A percentile compares a stretch with the other conserved stretches of the same genome.
phyloP scores from a whole-genome alignment of 164 flowering plant species.

The Nymphaea thermarum region DNA sequence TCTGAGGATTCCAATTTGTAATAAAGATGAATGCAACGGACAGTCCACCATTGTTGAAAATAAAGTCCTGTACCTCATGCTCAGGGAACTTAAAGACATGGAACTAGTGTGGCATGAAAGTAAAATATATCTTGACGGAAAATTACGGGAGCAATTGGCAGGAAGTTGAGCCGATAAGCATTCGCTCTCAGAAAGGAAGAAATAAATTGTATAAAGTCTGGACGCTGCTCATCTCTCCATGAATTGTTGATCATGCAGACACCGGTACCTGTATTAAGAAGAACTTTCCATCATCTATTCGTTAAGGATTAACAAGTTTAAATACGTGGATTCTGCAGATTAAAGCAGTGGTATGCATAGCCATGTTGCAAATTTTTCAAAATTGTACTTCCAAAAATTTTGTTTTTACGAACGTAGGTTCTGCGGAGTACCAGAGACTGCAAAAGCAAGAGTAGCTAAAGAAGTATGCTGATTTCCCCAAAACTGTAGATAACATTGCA shows the following conservation, averaged over 20 bases:
- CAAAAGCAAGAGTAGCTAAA: no score
- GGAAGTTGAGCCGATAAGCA: slow-evolving; percentile 66
- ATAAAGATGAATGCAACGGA: slow-evolving; percentile 86
- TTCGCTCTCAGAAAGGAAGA: slow-evolving; percentile 60
- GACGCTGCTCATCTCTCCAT: slow-evolving; percentile 78
- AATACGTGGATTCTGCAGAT: no score
- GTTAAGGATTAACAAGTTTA: no score
- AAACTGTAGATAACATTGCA: no score
- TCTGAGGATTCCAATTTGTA: slow-evolving; percentile 46
- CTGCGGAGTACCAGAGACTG: no score
- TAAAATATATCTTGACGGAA: not conserved
- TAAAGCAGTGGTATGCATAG: no score
- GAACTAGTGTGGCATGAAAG: not conserved
- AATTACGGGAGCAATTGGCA: slow-evolving; percentile 68
- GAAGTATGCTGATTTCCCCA: no score
- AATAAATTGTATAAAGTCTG: slow-evolving; percentile 66
- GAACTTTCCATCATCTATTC: no score
- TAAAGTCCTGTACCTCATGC: slow-evolving; percentile 58
- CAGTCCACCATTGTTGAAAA: slow-evolving; percentile 84
- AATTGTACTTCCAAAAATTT: no score
- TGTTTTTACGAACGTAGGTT: no score
- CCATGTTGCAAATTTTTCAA: no score
- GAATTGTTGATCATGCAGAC: slow-evolving; percentile 78
- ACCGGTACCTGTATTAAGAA: slow-evolving; percentile 32
- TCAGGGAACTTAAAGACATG: not conserved